Evolutionary conservation across 495 filamentous ascomycete species (phyloP), one percentile per base, ranked within the genome.

Genomic region (Acidiella bohemica): DNA sequence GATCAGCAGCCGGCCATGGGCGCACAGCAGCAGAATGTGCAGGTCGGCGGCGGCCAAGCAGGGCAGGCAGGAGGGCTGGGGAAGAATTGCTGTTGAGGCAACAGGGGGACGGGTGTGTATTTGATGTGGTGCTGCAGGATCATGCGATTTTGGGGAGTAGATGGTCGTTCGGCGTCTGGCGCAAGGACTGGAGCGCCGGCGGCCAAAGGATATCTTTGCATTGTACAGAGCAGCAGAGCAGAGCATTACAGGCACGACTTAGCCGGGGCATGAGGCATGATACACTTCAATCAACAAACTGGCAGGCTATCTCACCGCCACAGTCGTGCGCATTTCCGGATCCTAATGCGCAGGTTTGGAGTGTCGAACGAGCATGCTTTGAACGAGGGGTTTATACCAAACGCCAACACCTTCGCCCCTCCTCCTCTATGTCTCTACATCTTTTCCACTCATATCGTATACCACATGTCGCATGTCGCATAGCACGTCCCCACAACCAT

Each of bases 1-100:
- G 83, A 87, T 55, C 93, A 78, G 27, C 76, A 79, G 42, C 85
- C 86, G 66, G 73, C 73, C 25, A 82, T 93, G 44, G 73, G 60
- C 36, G 21, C 37, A 41, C 43, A 66, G 69, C 21, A 58, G 70
- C 14, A 67, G 39, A 73, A 72, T n/a, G 80, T 86, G 37, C 81
- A 72, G 56, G 81, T 87, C 51, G 75, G 76, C 36, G 79, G 71
- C 50, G 59, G 70, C 62, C 62, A 67, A 59, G 67, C 69, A 49
- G 71, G 72, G 27, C 63, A 68, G 50, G 71, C 67, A 39, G 73
- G 65, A 27, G 70, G 68, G 16, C 57, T 73, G 42, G 71, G 78
- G 22, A 76, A 79, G 48, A 93, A 93, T 66, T 96, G 88, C 67
- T 96, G 88, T 60, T 95, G 29, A 36, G 28, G n/a, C n/a, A n/a